phyloP scores from a whole-genome alignment of 2,329 filamentous ascomycete genomes.

The Aspergillus pseudotamarii region DNA sequence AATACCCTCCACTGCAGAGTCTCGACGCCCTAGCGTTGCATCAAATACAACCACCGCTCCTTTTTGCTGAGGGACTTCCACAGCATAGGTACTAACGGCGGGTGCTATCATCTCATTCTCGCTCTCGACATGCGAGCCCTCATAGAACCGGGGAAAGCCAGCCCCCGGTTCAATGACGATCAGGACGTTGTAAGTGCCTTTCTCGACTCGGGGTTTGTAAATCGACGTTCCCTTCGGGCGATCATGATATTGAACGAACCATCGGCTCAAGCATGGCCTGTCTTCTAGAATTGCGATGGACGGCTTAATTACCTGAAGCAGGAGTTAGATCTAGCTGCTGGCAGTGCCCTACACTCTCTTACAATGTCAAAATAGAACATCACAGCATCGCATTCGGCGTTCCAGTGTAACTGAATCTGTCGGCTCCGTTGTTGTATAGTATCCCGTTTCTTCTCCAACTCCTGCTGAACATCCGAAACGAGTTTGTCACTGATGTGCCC shows the following conservation, averaged over 20 bases:
- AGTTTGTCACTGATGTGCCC: background rate
- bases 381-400: background rate
- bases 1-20: background rate
- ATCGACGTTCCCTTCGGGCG: background rate
- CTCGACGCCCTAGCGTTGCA: constrained; percentile 1
- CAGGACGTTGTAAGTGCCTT: background rate
- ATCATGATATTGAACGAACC: background rate
- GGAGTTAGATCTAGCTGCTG: background rate
- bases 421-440: background rate
- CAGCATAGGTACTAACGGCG: background rate
- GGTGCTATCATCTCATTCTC: background rate
- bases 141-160: background rate
- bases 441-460: background rate
- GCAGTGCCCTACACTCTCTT: background rate
- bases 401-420: background rate
- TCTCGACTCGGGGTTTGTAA: background rate
- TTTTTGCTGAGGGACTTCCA: background rate
- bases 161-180: background rate
- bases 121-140: background rate
- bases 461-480: background rate
- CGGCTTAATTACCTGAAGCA: background rate
- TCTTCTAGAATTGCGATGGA: background rate
- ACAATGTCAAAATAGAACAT: background rate
- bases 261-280: background rate
- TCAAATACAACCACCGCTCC: background rate